These are phyloP conservation scores for Chaetomium olivaceum DNA, from an alignment of 2,329 filamentous ascomycete species.

Conservation along the genomic window DNA sequence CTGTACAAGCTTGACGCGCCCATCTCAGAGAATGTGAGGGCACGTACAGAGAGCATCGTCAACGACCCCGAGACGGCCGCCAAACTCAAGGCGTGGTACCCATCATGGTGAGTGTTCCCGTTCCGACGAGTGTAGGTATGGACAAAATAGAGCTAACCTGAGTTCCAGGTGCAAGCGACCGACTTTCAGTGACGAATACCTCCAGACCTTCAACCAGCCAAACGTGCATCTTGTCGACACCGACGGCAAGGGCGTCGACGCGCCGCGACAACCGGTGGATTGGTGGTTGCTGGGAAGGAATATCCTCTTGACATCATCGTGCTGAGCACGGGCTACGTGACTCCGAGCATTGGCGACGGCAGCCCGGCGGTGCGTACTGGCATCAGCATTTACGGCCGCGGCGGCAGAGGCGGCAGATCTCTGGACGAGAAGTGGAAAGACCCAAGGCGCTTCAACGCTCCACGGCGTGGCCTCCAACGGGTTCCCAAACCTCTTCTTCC, in stretches of 20 bases:
- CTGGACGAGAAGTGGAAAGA: constrained; percentile 48
- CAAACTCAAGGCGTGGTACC: constrained; percentile 60
- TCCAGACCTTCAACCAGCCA: constrained; percentile 57
- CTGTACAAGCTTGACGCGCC: constrained; percentile 46
- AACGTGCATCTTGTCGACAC: constrained; percentile 64
- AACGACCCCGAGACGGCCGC: constrained; percentile 52
- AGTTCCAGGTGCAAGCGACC: constrained; percentile 59
- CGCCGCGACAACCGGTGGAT: constrained; percentile 46
- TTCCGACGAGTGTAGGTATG: too few relatives aligned
- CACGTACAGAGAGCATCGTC: constrained; percentile 53
- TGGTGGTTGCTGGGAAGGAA: constrained; percentile 50
- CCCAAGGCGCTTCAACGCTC: constrained; percentile 48
- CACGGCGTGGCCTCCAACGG: constrained; percentile 51
- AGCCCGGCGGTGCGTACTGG: constrained; percentile 27
- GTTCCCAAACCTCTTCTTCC: constrained; percentile 59
- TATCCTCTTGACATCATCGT: constrained; percentile 45
- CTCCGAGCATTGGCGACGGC: constrained; percentile 33
- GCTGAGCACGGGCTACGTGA: constrained; percentile 43
- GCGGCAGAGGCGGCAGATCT: constrained; percentile 43
- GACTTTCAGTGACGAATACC: constrained; percentile 61
- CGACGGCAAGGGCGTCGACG: constrained; percentile 52
- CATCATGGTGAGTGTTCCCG: constrained; percentile 42
- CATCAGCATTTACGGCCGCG: constrained; percentile 46
- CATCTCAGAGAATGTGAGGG: constrained; percentile 47
- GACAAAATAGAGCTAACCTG: background rate